Evolutionary conservation across 2,329 filamentous ascomycete species (phyloP), one percentile per base, ranked within the genome.

Genomic region (Thielaviopsis populi): DNA sequence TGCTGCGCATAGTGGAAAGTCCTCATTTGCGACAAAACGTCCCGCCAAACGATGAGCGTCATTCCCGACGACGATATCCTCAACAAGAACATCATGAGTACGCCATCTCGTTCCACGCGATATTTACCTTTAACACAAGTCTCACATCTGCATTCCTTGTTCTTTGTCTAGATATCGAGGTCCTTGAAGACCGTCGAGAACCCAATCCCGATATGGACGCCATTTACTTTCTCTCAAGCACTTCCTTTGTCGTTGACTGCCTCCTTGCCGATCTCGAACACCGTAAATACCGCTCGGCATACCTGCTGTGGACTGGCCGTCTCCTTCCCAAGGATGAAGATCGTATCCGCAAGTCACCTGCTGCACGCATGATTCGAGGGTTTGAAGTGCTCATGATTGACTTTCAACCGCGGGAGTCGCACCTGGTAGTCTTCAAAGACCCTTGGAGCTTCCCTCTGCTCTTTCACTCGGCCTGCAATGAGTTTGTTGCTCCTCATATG

Each of bases 21-120:
- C 69, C 78, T 99, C 69, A 86, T 99, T 62, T 79, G 96, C 70
- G 94, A 99, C 76, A 85, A 89, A 69, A 80, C 79, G 64, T 91
- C 89, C 73, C 86, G 86, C 73, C 91, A 87, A 74, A 82, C 99
- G 70, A 81, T 99, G 70, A 95, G 92, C 79, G 88, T 89, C 58
- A 83, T 92, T 73, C 92, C 90, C 71, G 88, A 96, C 78, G 92
- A 99, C 83, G 90, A 96, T 71, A 95, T 99, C 69, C 86, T 99
- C 76, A 95, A 95, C 73, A 85, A 91, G 75, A 96, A 96, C 73
- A 89, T 99, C 75, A 92, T 91, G 69, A 96, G 91, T 96, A 81
- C 73, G 86, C 42, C 33, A 60, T 50, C 64, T 61, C 65, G 63
- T 64, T 60, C 43, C 17, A 54, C 17, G 27, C 11, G 17, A 24